phyloP scores from a whole-genome alignment of 495 filamentous ascomycete genomes.

The Aspergillus mulundensis region DNA sequence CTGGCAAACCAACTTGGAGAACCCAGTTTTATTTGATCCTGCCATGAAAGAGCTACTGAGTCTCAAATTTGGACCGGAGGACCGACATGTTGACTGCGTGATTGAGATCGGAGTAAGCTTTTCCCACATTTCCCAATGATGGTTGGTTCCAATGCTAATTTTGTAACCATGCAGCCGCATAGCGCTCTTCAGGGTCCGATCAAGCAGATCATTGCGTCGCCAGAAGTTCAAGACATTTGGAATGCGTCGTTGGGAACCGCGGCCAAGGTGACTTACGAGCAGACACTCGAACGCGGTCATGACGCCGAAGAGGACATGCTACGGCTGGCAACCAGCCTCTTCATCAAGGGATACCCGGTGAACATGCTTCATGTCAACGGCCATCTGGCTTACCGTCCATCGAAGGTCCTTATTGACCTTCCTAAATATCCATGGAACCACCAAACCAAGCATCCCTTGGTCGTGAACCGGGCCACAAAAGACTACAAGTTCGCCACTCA shows the following conservation, averaged over 20 bases:
- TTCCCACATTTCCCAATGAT: not conserved
- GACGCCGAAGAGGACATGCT: not conserved
- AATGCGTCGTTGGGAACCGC: too few species aligned
- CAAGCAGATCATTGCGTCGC: not conserved
- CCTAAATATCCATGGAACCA: not conserved
- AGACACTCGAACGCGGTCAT: not conserved
- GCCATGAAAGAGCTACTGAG: not conserved
- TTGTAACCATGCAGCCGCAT: not conserved
- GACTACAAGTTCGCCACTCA: slow-evolving; percentile 1
- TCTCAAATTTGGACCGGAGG: not conserved
- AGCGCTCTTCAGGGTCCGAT: slow-evolving; percentile 3
- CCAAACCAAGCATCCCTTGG: not conserved
- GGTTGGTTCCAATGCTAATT: not conserved
- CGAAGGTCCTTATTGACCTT: not conserved
- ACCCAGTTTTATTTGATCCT: not conserved
- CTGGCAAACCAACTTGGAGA: not conserved
- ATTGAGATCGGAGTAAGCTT: not conserved
- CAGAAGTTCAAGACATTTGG: not conserved
- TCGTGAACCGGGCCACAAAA: not conserved
- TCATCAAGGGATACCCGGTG: not conserved
- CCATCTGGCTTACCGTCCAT: not conserved
- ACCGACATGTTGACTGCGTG: not conserved
- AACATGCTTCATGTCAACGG: not conserved
- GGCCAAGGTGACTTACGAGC: not conserved
- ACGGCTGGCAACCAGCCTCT: not conserved